Conservation (phyloP, 106 monocot species). For the Narthecium ossifragum region DNA sequence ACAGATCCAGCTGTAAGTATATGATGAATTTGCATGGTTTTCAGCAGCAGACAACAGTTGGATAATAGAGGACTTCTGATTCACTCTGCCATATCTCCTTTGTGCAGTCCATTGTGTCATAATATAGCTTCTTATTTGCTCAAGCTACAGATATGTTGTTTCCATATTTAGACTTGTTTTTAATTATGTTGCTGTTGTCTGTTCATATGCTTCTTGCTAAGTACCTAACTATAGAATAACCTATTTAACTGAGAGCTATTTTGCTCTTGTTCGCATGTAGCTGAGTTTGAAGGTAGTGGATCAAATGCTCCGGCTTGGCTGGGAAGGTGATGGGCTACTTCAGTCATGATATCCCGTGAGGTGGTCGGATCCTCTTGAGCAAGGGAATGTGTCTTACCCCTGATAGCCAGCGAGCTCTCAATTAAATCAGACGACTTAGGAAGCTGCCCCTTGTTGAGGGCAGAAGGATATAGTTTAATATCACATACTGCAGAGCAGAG, state of each 20-base stretch:
- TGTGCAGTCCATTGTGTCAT: too few relatives aligned
- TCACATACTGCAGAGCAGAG: not conserved
- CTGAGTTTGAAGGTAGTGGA: conserved; percentile 97
- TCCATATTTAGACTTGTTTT: too few relatives aligned
- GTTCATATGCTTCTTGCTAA: too few relatives aligned
- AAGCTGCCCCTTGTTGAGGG: not conserved
- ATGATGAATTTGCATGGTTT: not conserved
- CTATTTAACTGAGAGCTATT: too few relatives aligned
- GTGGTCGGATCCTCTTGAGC: not conserved
- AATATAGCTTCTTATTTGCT: too few relatives aligned
- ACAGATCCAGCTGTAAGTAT: conserved; percentile 81
- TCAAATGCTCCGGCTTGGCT: conserved; percentile 96
- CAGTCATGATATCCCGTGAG: conserved; percentile 29
- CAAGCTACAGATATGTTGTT: too few relatives aligned
- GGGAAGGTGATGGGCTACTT: conserved; percentile 90
- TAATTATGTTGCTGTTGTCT: too few relatives aligned
- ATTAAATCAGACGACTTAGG: not conserved
- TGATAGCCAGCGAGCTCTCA: too few relatives aligned
- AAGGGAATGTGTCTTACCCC: not conserved
- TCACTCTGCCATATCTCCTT: too few relatives aligned
- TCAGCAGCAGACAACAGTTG: not conserved
- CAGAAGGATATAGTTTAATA: too few relatives aligned
- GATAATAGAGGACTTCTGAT: too few relatives aligned
- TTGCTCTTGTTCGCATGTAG: conserved; percentile 30
- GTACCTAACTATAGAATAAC: too few relatives aligned